Evolutionary conservation across 768 basidiomycete genomes (phyloP).

Genomic region (Phaffia tasmanica): DNA sequence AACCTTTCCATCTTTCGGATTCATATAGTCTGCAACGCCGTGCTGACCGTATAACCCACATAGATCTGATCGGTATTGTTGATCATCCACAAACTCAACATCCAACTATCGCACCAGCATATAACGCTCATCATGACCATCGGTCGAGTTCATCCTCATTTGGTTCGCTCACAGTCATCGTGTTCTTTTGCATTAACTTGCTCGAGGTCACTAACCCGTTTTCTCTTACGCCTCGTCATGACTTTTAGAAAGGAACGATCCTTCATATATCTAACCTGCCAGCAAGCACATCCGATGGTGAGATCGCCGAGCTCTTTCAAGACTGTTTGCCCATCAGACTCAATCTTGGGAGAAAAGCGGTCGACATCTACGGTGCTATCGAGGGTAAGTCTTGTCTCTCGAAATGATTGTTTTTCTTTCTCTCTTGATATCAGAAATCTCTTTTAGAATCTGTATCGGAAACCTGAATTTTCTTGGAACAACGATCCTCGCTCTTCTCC

Average conservation of each 20-base stretch:
- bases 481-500: background rate
- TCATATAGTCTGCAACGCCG: too few species aligned
- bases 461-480: background rate
- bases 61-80: too few species aligned
- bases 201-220: too few species aligned
- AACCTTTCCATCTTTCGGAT: too few species aligned
- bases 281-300: slow-evolving; percentile 2
- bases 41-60: too few species aligned
- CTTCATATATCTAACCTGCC: slow-evolving; percentile 16
- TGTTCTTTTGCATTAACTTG: too few species aligned
- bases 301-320: slow-evolving; percentile 19
- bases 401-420: background rate
- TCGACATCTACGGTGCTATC: background rate
- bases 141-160: too few species aligned
- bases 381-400: background rate
- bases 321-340: slow-evolving; percentile 23
- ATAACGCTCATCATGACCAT: too few species aligned
- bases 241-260: slow-evolving; percentile 8
- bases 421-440: background rate
- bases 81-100: too few species aligned
- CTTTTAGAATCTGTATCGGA: background rate
- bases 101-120: too few species aligned
- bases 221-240: too few species aligned
- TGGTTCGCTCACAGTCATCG: too few species aligned
- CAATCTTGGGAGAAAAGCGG: slow-evolving; percentile 5